Percentiles rank a stretch among this genome's conserved stretches.
These are phyloP conservation scores for Deakozyma indianensis DNA, from an alignment of 805 yeast species.

Conservation along the genomic window DNA sequence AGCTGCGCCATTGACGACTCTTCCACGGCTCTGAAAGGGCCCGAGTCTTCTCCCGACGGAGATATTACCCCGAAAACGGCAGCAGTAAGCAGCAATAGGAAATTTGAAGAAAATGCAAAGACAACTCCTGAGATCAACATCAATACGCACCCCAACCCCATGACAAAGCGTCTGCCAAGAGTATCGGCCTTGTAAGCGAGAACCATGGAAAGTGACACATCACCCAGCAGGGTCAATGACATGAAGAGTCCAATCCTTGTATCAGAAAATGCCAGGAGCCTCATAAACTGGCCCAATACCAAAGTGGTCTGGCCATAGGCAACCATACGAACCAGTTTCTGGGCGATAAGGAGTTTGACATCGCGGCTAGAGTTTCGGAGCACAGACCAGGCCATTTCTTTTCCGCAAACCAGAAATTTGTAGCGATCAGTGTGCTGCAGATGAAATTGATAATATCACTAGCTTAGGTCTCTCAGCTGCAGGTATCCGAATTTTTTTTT, in stretches of 20 bases:
- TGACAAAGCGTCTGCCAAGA: conserved; percentile 52
- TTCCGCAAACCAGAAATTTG: too few relatives aligned
- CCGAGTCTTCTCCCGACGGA: conserved; percentile 82
- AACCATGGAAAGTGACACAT: conserved; percentile 51
- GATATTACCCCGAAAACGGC: conserved; percentile 79
- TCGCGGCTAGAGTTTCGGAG: conserved; percentile 23
- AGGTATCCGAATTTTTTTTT: too few relatives aligned
- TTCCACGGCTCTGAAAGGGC: conserved; percentile 79
- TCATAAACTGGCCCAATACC: conserved; percentile 54
- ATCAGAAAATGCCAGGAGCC: conserved; percentile 39
- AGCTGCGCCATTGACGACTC: conserved; percentile 73
- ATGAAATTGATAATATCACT: too few relatives aligned
- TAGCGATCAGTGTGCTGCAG: too few relatives aligned
- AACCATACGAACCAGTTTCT: conserved; percentile 55
- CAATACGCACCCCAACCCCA: conserved; percentile 47
- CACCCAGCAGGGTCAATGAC: conserved; percentile 72
- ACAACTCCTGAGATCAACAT: conserved; percentile 56
- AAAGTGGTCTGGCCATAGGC: conserved; percentile 74
- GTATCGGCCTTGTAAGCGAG: conserved; percentile 67
- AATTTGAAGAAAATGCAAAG: conserved; percentile 45
- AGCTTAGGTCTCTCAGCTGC: too few relatives aligned
- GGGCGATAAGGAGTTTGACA: conserved; percentile 47
- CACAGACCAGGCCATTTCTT: not conserved
- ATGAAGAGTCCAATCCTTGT: conserved; percentile 59
- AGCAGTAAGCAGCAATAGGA: conserved; percentile 42